Evolutionary conservation across 176 grass and related monocot species (phyloP).

Genomic region (Oryza longistaminata): DNA sequence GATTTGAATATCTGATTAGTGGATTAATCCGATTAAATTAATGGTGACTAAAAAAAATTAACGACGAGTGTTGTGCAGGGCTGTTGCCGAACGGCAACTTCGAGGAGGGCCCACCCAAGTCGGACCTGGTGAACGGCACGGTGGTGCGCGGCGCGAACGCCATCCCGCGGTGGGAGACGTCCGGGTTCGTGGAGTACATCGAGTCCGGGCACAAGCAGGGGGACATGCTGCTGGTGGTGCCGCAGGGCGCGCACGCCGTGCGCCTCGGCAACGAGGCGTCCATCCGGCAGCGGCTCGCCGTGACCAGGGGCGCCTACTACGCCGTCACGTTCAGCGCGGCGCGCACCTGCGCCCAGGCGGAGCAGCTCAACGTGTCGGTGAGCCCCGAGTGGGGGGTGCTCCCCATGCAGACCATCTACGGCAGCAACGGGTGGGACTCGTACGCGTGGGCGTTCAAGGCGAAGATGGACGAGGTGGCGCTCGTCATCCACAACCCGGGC

Average conservation of each 20-base stretch:
- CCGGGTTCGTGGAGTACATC: conserved; percentile 90
- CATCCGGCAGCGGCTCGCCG: conserved; percentile 62
- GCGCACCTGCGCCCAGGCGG: conserved; percentile 87
- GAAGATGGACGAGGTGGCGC: conserved; percentile 43
- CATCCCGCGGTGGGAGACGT: conserved; percentile 64
- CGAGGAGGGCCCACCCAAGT: conserved; percentile 60
- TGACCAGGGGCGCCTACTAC: conserved; percentile 62
- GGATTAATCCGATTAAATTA: background rate
- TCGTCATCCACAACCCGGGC: conserved; percentile 87
- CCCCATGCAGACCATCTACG: conserved; percentile 90
- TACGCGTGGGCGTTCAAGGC: conserved; percentile 90
- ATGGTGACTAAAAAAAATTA: background rate
- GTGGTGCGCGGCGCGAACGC: conserved; percentile 55
- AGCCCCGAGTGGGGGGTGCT: conserved; percentile 75
- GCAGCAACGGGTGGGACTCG: conserved; percentile 91
- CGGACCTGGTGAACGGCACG: conserved; percentile 66
- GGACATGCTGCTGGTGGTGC: conserved; percentile 90
- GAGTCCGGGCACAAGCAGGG: conserved; percentile 93
- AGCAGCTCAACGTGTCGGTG: conserved; percentile 79
- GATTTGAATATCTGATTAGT: background rate
- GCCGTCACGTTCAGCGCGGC: conserved; percentile 88
- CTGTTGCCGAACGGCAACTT: conserved; percentile 90
- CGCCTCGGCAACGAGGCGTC: conserved; percentile 91
- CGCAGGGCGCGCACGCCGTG: conserved; percentile 79
- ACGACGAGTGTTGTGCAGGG: conserved; percentile 38